These are phyloP conservation scores for Moricandia moricandioides DNA, from an alignment of 345 rosid genomes.

Conservation along the genomic window DNA sequence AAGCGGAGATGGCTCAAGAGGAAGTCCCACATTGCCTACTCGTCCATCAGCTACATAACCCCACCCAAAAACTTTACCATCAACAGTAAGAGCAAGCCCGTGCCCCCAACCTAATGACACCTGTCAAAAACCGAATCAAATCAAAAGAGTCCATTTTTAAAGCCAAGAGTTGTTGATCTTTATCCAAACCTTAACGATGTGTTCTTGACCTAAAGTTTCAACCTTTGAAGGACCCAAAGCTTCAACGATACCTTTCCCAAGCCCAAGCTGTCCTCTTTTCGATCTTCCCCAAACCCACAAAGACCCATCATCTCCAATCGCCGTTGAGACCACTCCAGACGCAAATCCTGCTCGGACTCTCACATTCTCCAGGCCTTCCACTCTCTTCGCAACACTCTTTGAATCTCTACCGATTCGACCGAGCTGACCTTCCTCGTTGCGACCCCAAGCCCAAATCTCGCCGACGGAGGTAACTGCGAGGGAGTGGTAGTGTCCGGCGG, in stretches of 20 bases:
- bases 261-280: slow-evolving; percentile 95
- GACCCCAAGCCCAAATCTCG: slow-evolving; percentile 88
- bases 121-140: slow-evolving; percentile 40
- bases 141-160: background rate
- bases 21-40: slow-evolving; percentile 57
- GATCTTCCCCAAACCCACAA: slow-evolving; percentile 98
- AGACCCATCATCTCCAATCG: slow-evolving; percentile 73
- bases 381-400: slow-evolving; percentile 68
- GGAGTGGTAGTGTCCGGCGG: slow-evolving; percentile 89
- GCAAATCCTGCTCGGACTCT: slow-evolving; percentile 62
- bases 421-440: slow-evolving; percentile 74
- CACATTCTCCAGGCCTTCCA: slow-evolving; percentile 57
- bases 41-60: slow-evolving; percentile 92
- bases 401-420: slow-evolving; percentile 58
- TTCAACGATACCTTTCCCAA: slow-evolving; percentile 60
- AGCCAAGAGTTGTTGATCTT: background rate
- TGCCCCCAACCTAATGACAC: slow-evolving; percentile 97
- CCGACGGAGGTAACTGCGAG: slow-evolving; percentile 81
- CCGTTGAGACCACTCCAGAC: slow-evolving; percentile 83
- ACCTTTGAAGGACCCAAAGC: slow-evolving; percentile 60
- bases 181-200: slow-evolving; percentile 64
- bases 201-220: slow-evolving; percentile 57
- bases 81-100: slow-evolving; percentile 65
- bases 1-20: slow-evolving; percentile 50
- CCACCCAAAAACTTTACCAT: slow-evolving; percentile 84